phyloP scores from a whole-genome alignment of 139 green algal species.

The Micractinium sp. region DNA sequence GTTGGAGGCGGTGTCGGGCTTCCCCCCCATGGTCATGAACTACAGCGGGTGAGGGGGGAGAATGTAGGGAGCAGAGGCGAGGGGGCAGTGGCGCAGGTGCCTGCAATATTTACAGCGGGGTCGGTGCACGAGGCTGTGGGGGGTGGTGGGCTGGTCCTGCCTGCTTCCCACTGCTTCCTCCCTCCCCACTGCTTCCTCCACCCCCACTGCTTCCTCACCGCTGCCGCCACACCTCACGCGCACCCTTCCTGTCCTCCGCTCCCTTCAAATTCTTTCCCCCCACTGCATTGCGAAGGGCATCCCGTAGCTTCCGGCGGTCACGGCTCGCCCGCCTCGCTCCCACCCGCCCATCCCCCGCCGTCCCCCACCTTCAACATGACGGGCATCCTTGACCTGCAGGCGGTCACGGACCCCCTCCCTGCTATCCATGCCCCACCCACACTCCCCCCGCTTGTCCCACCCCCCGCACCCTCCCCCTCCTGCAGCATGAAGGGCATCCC shows the following conservation, averaged over 20 bases:
- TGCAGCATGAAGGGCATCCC: constrained; percentile 46
- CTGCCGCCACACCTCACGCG: not conserved
- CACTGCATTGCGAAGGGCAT: too few relatives aligned
- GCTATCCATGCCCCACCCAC: too few relatives aligned
- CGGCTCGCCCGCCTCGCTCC: too few relatives aligned
- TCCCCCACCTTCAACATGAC: too few relatives aligned
- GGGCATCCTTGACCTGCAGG: too few relatives aligned
- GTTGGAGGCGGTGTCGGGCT: constrained; percentile 16
- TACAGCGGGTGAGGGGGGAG: constrained; percentile 28
- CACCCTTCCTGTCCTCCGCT: too few relatives aligned
- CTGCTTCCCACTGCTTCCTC: not conserved
- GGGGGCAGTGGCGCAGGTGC: not conserved
- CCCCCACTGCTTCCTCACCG: too few relatives aligned
- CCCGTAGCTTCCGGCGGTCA: too few relatives aligned
- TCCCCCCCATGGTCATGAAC: constrained; percentile 40
- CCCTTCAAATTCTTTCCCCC: too few relatives aligned
- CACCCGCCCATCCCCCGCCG: too few relatives aligned
- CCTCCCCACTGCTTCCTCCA: not conserved
- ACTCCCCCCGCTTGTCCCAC: not conserved
- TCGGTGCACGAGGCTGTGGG: not conserved
- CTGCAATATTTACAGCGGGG: not conserved
- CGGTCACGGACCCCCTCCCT: too few relatives aligned
- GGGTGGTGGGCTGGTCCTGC: not conserved
- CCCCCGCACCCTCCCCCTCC: not conserved
- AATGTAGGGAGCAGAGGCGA: not conserved